Evolutionary conservation across 1,284 basidiomycete species (phyloP), one percentile per base, ranked within the genome.

Genomic region (Ceratobasidium sp.): DNA sequence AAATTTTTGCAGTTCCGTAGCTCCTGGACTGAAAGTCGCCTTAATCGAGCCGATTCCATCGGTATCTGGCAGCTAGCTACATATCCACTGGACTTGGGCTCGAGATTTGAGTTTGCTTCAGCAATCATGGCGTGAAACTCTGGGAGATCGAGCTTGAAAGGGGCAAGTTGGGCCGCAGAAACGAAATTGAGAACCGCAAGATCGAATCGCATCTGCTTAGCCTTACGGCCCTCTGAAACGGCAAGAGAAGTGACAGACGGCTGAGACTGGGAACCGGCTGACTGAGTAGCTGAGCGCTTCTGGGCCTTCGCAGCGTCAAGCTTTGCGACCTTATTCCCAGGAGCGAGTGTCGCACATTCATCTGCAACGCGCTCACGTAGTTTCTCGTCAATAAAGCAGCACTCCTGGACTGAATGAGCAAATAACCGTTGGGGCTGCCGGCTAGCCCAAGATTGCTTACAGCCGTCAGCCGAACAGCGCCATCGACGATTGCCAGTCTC

Each of bases 1-100:
- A 81, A 69, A 58, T 81, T 68, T 13, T 49, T 23, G 31, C 60
- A 45, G 13, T 45, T 64, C 6, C 26, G 20, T 4, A 80, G 74
- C 33, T 69, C 67, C 20, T 37, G 15, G 20, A 69, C 28, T 26
- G 53, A 11, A 58, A 54, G 33, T 15, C 53, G 37, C 11, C 53
- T 35, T 8, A 69, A 39, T 1, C 51, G 28, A 37, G 13, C 7
- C 0, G 53, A 69, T 20, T 69, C 67, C 67, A 69, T 69, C 11
- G 67, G 67, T 6, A 69, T 54, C 33, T 69, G 67, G 8, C 26
- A n/a, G 7, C n/a, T 11, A 39, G 67, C 67, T 56, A 69, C 23
- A 20, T 56, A n/a, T 1, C 51, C 56, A 35, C 67, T 58, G 7
- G 49, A 54, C 35, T 69, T 69, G 3, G 35, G 67, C 28, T 31